Conservation (phyloP, 192 early-diverging fungal species). For the Diversispora epigaea region DNA sequence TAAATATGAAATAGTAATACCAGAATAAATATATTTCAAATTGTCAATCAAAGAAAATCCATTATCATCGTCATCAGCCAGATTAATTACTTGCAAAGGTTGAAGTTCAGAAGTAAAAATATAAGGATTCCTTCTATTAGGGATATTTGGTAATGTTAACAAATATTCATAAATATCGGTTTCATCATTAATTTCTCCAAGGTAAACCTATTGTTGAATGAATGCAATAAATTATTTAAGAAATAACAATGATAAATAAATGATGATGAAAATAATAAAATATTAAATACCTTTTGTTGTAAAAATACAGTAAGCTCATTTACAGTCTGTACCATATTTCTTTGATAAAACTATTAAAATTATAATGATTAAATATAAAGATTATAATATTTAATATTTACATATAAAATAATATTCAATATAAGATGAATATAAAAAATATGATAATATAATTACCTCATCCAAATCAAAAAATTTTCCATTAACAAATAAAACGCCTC, state of each 20-base stretch:
- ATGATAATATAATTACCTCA: constrained; percentile 39
- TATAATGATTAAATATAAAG: background rate
- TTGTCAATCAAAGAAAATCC: background rate
- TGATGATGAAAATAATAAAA: no score
- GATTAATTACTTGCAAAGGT: constrained; percentile 43
- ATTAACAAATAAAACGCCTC: constrained; percentile 72
- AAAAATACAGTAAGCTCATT: constrained; percentile 37
- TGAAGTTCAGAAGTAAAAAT: constrained; percentile 54
- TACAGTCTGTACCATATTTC: constrained; percentile 29
- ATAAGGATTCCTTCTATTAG: constrained; percentile 63
- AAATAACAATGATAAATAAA: no score
- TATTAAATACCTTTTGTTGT: constrained; percentile 28
- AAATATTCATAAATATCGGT: constrained; percentile 71
- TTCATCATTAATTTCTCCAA: constrained; percentile 50
- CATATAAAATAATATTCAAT: constrained; percentile 13
- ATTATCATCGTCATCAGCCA: constrained; percentile 22
- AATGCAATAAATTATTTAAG: no score
- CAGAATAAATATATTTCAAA: constrained; percentile 15
- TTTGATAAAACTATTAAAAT: constrained; percentile 35
- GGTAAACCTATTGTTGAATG: constrained; percentile 44
- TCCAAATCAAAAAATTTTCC: constrained; percentile 69
- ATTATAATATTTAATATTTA: background rate
- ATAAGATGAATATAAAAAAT: background rate
- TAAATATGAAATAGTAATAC: background rate
- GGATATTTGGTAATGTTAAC: constrained; percentile 59